phyloP scores from a whole-genome alignment of 805 yeast species.

The Kazachstania psychrophila region DNA sequence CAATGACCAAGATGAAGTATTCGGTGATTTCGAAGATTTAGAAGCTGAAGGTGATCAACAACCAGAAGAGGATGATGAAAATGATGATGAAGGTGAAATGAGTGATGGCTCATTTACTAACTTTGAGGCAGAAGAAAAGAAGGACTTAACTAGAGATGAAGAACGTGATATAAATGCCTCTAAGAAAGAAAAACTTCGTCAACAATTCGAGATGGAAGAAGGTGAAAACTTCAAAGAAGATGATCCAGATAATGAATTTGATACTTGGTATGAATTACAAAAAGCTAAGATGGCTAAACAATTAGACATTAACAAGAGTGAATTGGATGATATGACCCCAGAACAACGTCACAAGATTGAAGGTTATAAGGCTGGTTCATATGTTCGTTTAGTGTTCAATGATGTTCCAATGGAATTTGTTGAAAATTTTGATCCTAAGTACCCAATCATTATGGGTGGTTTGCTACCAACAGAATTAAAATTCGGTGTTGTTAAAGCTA shows the following conservation, averaged over 20 bases:
- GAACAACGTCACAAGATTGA: constrained; percentile 75
- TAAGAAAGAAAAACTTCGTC: constrained; percentile 77
- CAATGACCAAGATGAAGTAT: constrained; percentile 41
- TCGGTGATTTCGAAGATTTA: constrained; percentile 50
- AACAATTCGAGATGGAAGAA: constrained; percentile 71
- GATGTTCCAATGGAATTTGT: constrained; percentile 82
- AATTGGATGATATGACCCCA: constrained; percentile 60
- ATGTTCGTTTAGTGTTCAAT: constrained; percentile 81
- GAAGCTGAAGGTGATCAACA: constrained; percentile 15
- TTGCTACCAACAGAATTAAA: constrained; percentile 81
- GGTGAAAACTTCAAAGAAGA: constrained; percentile 65
- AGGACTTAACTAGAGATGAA: constrained; percentile 52
- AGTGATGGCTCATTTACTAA: constrained; percentile 34
- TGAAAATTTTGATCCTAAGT: constrained; percentile 75
- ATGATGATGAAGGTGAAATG: constrained; percentile 23
- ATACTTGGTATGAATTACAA: constrained; percentile 96
- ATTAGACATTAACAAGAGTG: constrained; percentile 82
- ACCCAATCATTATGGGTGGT: constrained; percentile 86
- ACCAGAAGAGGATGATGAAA: constrained; percentile 8
- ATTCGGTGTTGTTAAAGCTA: constrained; percentile 85
- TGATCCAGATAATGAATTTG: constrained; percentile 78
- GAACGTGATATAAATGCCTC: constrained; percentile 75
- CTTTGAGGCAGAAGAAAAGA: constrained; percentile 34
- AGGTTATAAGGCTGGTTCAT: constrained; percentile 89
- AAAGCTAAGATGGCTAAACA: constrained; percentile 96